Evolutionary conservation across 2,329 filamentous ascomycete species (phyloP).

Genomic region (Alternaria arbusti): DNA sequence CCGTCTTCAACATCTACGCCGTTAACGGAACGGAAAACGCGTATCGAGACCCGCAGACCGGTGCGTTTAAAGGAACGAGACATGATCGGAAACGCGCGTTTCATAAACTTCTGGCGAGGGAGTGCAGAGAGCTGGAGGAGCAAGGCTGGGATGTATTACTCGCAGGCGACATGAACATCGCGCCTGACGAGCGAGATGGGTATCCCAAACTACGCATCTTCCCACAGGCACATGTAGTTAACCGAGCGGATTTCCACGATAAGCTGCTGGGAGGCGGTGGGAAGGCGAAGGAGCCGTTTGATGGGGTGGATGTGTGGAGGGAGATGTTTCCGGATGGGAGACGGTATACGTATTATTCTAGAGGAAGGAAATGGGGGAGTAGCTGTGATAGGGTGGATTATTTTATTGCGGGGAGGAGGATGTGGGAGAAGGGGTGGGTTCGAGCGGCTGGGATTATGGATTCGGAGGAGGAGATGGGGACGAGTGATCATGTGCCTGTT

Average conservation of each 20-base stretch:
- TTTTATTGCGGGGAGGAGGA: conserved; percentile 52
- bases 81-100: conserved; percentile 60
- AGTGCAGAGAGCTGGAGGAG: conserved; percentile 52
- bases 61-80: conserved; percentile 52
- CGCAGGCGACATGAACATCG: conserved; percentile 62
- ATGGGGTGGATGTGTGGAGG: conserved; percentile 58
- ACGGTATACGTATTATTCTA: conserved; percentile 59
- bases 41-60: conserved; percentile 55
- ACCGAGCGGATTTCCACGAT: conserved; percentile 58
- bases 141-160: conserved; percentile 55
- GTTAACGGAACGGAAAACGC: conserved; percentile 59
- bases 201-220: conserved; percentile 55
- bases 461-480: conserved; percentile 54
- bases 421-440: conserved; percentile 50
- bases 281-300: conserved; percentile 19
- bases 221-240: conserved; percentile 57
- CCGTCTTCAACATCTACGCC: conserved; percentile 61
- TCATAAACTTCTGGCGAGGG: conserved; percentile 54
- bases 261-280: conserved; percentile 52
- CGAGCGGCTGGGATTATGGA: conserved; percentile 51
- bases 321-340: conserved; percentile 50
- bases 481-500: conserved; percentile 62
- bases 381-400: conserved; percentile 63
- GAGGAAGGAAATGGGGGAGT: conserved; percentile 53
- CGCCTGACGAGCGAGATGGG: conserved; percentile 53